A percentile compares a stretch with the other conserved stretches of the same genome.
phyloP scores from a whole-genome alignment of 2,329 filamentous ascomycete species.

The Clonostachys solani region DNA sequence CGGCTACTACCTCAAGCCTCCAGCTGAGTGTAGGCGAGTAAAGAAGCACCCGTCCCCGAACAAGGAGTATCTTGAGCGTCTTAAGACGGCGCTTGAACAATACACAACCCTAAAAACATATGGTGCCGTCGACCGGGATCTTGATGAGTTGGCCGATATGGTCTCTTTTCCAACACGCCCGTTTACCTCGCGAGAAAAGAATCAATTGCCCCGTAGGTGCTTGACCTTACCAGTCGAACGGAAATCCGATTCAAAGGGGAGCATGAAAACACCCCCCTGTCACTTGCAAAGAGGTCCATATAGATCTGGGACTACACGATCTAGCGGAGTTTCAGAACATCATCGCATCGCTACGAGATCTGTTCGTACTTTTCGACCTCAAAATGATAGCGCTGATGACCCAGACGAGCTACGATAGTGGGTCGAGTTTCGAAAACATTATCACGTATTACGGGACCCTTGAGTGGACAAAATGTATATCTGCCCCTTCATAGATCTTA shows the following conservation, averaged over 20 bases:
- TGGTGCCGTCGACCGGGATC: conserved; percentile 8
- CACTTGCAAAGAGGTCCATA: no score
- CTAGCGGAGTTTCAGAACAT: background rate
- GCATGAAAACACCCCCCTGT: background rate
- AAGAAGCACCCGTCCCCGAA: conserved; percentile 43
- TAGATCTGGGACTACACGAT: background rate
- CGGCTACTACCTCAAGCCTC: no score
- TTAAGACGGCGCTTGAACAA: conserved; percentile 26
- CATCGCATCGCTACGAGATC: background rate
- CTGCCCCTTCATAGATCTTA: no score
- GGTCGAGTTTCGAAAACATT: no score
- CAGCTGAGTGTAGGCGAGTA: conserved; percentile 3
- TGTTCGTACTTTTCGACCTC: conserved; percentile 1
- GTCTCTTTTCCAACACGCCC: conserved; percentile 6
- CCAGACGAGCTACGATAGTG: no score
- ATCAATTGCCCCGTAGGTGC: conserved; percentile 12
- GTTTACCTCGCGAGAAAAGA: conserved; percentile 18
- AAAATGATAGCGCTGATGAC: no score
- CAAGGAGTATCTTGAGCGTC: conserved; percentile 30
- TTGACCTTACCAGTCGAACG: background rate
- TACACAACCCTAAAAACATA: conserved; percentile 16
- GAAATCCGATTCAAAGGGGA: background rate
- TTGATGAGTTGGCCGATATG: conserved; percentile 21
- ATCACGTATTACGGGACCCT: no score
- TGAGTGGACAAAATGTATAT: no score